Conservation (phyloP, 768 basidiomycete species). For the Tricholoma hemisulphureum region DNA sequence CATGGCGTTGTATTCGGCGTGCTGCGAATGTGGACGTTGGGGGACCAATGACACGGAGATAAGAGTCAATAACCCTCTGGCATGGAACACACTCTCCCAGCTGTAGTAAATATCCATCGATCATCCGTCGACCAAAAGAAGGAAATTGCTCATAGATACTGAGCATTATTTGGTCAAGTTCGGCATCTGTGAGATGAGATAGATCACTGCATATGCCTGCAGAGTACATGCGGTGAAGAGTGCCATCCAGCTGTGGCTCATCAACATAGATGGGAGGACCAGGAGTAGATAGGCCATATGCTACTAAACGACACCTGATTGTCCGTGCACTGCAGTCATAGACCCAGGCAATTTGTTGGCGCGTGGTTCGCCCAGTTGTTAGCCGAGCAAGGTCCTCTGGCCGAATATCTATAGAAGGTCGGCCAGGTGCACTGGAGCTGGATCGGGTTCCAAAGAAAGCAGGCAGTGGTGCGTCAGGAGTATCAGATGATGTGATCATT, state of each 20-base stretch:
- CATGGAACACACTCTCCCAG: conserved; percentile 17
- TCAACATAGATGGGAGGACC: conserved; percentile 18
- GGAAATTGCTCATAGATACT: conserved; percentile 19
- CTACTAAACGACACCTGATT: conserved; percentile 14
- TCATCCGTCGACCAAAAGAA: conserved; percentile 20
- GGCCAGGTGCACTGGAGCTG: background rate
- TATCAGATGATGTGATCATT: background rate
- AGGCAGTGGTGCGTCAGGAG: background rate
- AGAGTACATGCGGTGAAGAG: background rate
- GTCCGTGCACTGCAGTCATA: conserved; percentile 13
- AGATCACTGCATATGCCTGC: background rate
- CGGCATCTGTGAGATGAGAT: conserved; percentile 6
- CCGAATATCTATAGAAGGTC: background rate
- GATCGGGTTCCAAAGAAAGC: background rate
- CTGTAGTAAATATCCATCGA: conserved; percentile 16
- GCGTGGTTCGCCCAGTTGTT: conserved; percentile 2
- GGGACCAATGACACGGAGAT: conserved; percentile 18
- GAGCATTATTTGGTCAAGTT: conserved; percentile 18
- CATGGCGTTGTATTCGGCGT: conserved; percentile 15
- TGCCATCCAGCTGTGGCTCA: conserved; percentile 2
- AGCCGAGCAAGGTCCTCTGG: conserved; percentile 10
- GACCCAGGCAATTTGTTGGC: conserved; percentile 5
- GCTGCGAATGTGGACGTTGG: conserved; percentile 9
- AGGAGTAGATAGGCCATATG: conserved; percentile 12
- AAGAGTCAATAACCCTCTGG: conserved; percentile 17